Evolutionary conservation across 1,284 basidiomycete species (phyloP).

Genomic region (Cryptococcus maquisensis): DNA sequence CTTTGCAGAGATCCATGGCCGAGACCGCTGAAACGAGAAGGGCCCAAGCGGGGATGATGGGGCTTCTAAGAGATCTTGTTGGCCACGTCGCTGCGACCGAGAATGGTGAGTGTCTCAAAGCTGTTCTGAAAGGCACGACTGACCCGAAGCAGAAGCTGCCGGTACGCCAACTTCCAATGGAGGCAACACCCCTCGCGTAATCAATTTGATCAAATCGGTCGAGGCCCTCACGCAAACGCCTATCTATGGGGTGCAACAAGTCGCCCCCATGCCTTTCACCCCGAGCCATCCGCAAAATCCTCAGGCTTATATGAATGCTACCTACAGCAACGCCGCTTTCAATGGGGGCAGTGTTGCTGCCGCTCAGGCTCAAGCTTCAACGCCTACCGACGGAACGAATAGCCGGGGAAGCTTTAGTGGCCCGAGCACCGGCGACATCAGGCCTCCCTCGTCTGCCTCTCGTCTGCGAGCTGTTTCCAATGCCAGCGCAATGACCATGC

Average conservation of each 20-base stretch:
- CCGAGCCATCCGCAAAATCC: background rate
- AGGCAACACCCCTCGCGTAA: slow-evolving; percentile 19
- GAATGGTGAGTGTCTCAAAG: slow-evolving; percentile 24
- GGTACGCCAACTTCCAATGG: slow-evolving; percentile 13
- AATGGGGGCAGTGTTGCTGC: background rate
- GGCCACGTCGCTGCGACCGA: slow-evolving; percentile 30
- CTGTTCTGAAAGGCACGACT: background rate
- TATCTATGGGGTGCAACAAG: background rate
- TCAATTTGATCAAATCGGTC: slow-evolving; percentile 21
- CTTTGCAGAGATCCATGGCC: slow-evolving; percentile 27
- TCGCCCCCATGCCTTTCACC: background rate
- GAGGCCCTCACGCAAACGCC: slow-evolving; percentile 15
- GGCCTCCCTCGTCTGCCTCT: background rate
- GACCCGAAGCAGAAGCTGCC: slow-evolving; percentile 11
- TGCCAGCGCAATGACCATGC: background rate
- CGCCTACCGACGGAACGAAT: background rate
- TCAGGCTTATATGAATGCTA: background rate
- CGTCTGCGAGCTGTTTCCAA: slow-evolving; percentile 2
- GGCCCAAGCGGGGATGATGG: slow-evolving; percentile 29
- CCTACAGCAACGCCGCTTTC: background rate
- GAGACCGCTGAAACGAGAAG: slow-evolving; percentile 26
- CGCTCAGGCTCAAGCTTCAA: background rate
- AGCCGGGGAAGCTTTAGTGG: background rate
- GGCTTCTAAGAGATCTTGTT: slow-evolving; percentile 35
- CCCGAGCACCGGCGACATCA: background rate